Base-by-base conservation (phyloP, 345 rosid genomes). In the Xanthoceras sorbifolium region DNA sequence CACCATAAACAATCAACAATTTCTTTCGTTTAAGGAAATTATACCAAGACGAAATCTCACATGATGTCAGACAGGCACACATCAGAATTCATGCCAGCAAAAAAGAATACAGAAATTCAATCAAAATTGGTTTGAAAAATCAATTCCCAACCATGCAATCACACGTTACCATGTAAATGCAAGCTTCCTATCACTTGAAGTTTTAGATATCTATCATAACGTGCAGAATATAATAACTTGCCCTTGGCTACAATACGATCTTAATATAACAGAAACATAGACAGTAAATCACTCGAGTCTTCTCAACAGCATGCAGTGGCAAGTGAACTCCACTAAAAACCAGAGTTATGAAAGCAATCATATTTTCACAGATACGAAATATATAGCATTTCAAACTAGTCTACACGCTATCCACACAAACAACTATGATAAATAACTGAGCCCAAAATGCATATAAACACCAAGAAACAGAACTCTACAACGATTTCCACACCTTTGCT, bases 401-500 rank as follows among this genome's bases (percentile, higher is more conserved):
- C 55, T 25, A 25, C 18, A n/a, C 2, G 54, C 54, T 6, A 5
- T 62, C 38, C 29, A 48, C 25, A 50, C 14, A 48, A 69, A 10
- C 23, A 46, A 46, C 54, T 38, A 38, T 4, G 14, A n/a, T 25
- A 71, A 54, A 28, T 40, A 50, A 44, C 2, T 18, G 9, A 50
- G 23, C 60, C 11, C 60, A 34, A 20, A 38, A 48, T 25, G 8
- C 26, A 69, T 20, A 32, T 32, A 54, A 4, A 31, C 44, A 70
- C 22, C 7, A 77, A 34, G 9, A 72, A n/a, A 20, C 20, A 26
- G 34, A 44, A 38, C 64, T 26, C 23, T 9, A 23, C 38, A 44
- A 64, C 23, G 59, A 59, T 29, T 59, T 50, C 69, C 84, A 38
- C 62, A 93, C 98, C 98, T 93, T 90, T 28, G 97, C 93, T n/a